phyloP scores from a whole-genome alignment of 2,329 filamentous ascomycete genomes.

The Macrophomina tecta region DNA sequence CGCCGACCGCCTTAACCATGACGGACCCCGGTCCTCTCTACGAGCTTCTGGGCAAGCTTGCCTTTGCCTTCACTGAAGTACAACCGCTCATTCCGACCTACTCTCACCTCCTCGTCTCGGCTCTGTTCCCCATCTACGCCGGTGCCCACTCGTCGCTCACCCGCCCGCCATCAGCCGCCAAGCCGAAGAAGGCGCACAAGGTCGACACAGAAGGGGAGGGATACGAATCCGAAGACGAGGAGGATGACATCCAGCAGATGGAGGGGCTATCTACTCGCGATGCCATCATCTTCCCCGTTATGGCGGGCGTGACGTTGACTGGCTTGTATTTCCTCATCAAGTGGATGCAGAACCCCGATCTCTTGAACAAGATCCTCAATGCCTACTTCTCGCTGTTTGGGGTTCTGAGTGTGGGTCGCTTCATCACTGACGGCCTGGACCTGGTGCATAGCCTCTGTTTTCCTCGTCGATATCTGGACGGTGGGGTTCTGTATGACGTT shows the following conservation, averaged over 20 bases:
- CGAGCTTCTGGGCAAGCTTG: slow-evolving; percentile 48
- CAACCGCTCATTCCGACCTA: slow-evolving; percentile 60
- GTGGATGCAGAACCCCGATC: slow-evolving; percentile 79
- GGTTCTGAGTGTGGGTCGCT: slow-evolving; percentile 74
- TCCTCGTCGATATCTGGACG: slow-evolving; percentile 69
- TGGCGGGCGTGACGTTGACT: slow-evolving; percentile 74
- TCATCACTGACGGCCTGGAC: slow-evolving; percentile 75
- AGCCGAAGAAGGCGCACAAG: slow-evolving; percentile 61
- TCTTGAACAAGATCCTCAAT: slow-evolving; percentile 82
- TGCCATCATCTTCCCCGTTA: slow-evolving; percentile 81
- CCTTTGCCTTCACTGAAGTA: slow-evolving; percentile 51
- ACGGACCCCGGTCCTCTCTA: slow-evolving; percentile 30
- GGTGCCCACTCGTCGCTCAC: slow-evolving; percentile 85
- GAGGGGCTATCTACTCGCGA: slow-evolving; percentile 77
- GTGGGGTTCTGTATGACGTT: slow-evolving; percentile 59
- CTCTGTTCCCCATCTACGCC: slow-evolving; percentile 82
- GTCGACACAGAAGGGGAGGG: slow-evolving; percentile 48
- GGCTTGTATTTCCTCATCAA: slow-evolving; percentile 88
- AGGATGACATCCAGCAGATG: slow-evolving; percentile 63
- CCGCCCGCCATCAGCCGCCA: slow-evolving; percentile 78
- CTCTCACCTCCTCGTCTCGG: slow-evolving; percentile 68
- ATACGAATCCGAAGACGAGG: slow-evolving; percentile 55
- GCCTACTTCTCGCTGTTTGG: slow-evolving; percentile 84
- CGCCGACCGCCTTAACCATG: slow-evolving; percentile 26
- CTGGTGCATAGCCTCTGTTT: slow-evolving; percentile 72